Conservation (phyloP, 352 stramenopile species). For the Phytopythium litorale region DNA sequence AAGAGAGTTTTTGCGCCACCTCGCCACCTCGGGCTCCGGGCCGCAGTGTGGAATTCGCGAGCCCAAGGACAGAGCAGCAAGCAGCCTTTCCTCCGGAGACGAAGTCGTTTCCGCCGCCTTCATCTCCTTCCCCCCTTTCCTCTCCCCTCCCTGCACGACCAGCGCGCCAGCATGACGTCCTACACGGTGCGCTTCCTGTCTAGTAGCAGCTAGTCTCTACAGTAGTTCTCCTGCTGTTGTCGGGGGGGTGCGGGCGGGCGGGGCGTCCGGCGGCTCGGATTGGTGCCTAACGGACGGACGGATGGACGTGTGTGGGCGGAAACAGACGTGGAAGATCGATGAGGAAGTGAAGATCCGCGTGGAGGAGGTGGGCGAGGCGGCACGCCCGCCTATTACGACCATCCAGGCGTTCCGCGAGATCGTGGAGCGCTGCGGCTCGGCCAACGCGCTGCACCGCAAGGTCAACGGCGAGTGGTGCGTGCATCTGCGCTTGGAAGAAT, state of each 20-base stretch:
- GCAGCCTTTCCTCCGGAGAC: background rate
- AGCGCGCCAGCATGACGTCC: constrained; percentile 26
- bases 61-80: background rate
- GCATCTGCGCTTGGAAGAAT: constrained; percentile 2
- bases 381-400: constrained; percentile 43
- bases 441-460: constrained; percentile 66
- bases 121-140: background rate
- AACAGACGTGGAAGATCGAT: constrained; percentile 83
- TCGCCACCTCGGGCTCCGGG: too few relatives aligned
- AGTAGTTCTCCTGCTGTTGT: too few relatives aligned
- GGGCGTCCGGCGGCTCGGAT: too few relatives aligned
- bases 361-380: constrained; percentile 42
- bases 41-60: constrained; percentile 1
- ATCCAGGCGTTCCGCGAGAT: constrained; percentile 59
- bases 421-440: constrained; percentile 43
- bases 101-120: too few relatives aligned
- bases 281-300: background rate
- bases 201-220: background rate
- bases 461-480: constrained; percentile 69
- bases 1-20: background rate
- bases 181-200: constrained; percentile 30
- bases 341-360: constrained; percentile 78
- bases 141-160: background rate
- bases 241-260: too few relatives aligned
- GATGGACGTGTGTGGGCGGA: background rate